These are phyloP conservation scores for Diophrys sp. DNA, from an alignment of 73 alveolate genomes.

Conservation along the genomic window DNA sequence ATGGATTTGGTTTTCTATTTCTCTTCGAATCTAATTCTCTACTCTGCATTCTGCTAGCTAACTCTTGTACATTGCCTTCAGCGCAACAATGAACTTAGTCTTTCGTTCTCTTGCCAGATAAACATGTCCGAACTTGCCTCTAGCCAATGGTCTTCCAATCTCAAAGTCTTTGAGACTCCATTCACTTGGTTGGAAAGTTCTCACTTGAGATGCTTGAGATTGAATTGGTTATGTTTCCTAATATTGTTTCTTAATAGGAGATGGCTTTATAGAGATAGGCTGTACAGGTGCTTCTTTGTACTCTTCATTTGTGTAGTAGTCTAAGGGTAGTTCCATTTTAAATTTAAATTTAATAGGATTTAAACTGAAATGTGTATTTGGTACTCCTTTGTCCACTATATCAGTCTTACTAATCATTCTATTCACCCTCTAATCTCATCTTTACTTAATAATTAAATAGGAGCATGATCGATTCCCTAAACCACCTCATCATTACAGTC, in stretches of 20 bases:
- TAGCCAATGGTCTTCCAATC: constrained; percentile 56
- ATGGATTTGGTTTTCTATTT: constrained; percentile 80
- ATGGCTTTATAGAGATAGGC: not conserved
- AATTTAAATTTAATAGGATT: no score
- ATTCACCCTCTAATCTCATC: no score
- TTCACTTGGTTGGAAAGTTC: constrained; percentile 51
- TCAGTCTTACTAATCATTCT: no score
- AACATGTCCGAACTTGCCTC: constrained; percentile 74
- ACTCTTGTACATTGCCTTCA: constrained; percentile 72
- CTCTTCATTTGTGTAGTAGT: no score
- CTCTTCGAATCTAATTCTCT: constrained; percentile 70
- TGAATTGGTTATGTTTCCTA: not conserved
- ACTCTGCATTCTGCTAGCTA: constrained; percentile 41
- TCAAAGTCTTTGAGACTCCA: constrained; percentile 56
- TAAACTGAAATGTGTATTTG: no score
- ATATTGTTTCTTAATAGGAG: not conserved
- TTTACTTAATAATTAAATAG: no score
- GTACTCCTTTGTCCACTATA: no score
- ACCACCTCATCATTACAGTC: no score
- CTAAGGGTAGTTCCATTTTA: no score
- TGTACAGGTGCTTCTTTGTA: no score
- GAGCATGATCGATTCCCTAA: no score
- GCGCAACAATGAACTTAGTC: constrained; percentile 72
- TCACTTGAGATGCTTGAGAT: not conserved
- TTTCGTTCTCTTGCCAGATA: constrained; percentile 64